Conservation (phyloP, 495 filamentous ascomycete species). For the Apiosordaria backusii region DNA sequence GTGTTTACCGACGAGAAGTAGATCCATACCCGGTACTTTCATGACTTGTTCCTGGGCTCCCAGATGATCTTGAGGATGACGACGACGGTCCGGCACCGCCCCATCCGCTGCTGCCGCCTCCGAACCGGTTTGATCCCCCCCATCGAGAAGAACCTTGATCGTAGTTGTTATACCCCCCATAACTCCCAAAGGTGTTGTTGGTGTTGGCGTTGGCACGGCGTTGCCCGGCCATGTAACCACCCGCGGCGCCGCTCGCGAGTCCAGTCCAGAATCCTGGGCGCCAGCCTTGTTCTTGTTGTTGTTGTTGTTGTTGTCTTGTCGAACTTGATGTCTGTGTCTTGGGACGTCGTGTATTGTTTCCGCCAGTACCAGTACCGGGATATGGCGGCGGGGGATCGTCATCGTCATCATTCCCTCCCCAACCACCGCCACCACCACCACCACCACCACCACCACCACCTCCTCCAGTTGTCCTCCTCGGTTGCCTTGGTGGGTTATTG, state of each 20-base stretch:
- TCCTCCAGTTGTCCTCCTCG: background rate
- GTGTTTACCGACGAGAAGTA: constrained; percentile 64
- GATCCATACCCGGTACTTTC: constrained; percentile 90
- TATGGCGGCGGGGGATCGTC: constrained; percentile 61
- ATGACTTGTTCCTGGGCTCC: constrained; percentile 52
- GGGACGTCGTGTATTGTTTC: background rate
- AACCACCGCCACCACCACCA: constrained; percentile 30
- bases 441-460: constrained; percentile 22
- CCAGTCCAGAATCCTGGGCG: constrained; percentile 89
- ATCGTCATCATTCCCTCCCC: constrained; percentile 26
- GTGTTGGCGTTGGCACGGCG: constrained; percentile 35
- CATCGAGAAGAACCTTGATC: constrained; percentile 37
- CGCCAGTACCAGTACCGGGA: constrained; percentile 29
- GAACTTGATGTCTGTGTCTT: background rate
- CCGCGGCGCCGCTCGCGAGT: constrained; percentile 65
- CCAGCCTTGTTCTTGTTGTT: constrained; percentile 52
- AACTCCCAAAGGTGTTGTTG: constrained; percentile 29
- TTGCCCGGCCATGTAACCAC: constrained; percentile 63
- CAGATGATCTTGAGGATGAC: constrained; percentile 32
- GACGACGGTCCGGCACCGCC: background rate
- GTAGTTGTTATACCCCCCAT: constrained; percentile 44
- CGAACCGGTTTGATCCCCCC: constrained; percentile 20
- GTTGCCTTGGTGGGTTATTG: background rate
- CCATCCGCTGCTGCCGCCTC: constrained; percentile 14
- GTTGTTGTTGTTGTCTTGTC: background rate